Conservation (phyloP, 2,329 filamentous ascomycete genomes). For the Xylaria sp. region DNA sequence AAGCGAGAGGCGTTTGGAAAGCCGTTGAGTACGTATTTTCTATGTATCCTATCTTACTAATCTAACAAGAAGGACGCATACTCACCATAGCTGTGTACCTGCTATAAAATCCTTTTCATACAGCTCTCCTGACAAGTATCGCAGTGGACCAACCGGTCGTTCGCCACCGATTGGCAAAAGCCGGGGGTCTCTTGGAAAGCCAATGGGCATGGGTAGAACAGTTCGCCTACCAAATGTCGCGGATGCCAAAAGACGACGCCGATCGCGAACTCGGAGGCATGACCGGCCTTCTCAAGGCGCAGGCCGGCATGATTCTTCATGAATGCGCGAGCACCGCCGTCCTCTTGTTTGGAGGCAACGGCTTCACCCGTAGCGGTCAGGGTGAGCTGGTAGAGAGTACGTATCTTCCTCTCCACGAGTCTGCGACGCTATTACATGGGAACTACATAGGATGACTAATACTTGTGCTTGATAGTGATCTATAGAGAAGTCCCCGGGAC, state of each 20-base stretch:
- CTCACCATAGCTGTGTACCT: background rate
- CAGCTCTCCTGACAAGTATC: background rate
- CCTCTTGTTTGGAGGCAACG: constrained; percentile 78
- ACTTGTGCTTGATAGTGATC: constrained; percentile 57
- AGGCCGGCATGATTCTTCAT: constrained; percentile 76
- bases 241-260: constrained; percentile 68
- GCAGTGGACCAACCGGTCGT: constrained; percentile 78
- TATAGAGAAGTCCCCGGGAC: constrained; percentile 69
- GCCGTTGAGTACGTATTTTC: constrained; percentile 55
- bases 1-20: constrained; percentile 55
- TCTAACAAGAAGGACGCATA: too few relatives aligned
- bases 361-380: constrained; percentile 75
- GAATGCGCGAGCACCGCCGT: constrained; percentile 77
- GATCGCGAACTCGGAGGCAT: constrained; percentile 75
- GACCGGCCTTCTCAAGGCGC: constrained; percentile 78
- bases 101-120: background rate
- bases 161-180: constrained; percentile 76
- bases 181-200: constrained; percentile 73
- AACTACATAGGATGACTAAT: background rate
- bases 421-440: background rate
- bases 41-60: background rate
- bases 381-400: constrained; percentile 77
- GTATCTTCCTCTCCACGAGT: constrained; percentile 49
- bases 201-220: constrained; percentile 79
- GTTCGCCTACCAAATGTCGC: constrained; percentile 74